These are phyloP conservation scores for Teratosphaeria zuluensis DNA, from an alignment of 2,329 filamentous ascomycete species.

Conservation along the genomic window DNA sequence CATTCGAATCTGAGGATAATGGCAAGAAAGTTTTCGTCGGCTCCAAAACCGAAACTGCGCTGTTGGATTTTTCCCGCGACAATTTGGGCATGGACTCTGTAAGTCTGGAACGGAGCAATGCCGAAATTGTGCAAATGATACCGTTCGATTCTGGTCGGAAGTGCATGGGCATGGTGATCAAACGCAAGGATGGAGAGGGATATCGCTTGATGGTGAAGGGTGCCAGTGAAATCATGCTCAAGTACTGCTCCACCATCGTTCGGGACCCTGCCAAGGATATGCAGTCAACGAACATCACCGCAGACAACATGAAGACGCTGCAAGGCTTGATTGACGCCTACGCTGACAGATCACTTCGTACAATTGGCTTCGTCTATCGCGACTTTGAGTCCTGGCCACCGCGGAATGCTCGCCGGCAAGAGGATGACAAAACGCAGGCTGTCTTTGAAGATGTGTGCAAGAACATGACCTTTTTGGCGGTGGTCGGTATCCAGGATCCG, in stretches of 20 bases:
- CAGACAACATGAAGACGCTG: constrained; percentile 49
- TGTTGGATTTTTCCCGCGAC: constrained; percentile 59
- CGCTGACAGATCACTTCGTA: constrained; percentile 69
- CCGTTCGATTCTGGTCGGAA: constrained; percentile 58
- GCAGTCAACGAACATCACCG: constrained; percentile 42
- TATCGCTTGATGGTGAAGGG: constrained; percentile 49
- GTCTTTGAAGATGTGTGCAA: constrained; percentile 60
- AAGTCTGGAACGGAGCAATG: constrained; percentile 52
- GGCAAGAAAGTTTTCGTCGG: constrained; percentile 55
- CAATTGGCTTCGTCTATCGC: constrained; percentile 73
- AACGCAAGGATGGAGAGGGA: constrained; percentile 40
- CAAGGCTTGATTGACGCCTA: constrained; percentile 65
- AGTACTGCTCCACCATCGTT: constrained; percentile 43
- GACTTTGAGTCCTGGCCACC: constrained; percentile 78
- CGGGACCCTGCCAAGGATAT: constrained; percentile 51
- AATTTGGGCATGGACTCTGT: constrained; percentile 55
- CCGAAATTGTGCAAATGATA: constrained; percentile 46
- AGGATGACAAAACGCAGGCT: constrained; percentile 54
- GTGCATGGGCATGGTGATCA: constrained; percentile 58
- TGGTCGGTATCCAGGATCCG: constrained; percentile 68
- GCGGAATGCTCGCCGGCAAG: constrained; percentile 45
- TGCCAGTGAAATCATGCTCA: constrained; percentile 42
- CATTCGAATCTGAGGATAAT: constrained; percentile 56
- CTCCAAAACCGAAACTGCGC: constrained; percentile 68
- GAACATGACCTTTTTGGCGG: constrained; percentile 62